Evolutionary conservation across 1,284 basidiomycete species (phyloP), one percentile per base, ranked within the genome.

Genomic region (Malassezia brasiliensis): DNA sequence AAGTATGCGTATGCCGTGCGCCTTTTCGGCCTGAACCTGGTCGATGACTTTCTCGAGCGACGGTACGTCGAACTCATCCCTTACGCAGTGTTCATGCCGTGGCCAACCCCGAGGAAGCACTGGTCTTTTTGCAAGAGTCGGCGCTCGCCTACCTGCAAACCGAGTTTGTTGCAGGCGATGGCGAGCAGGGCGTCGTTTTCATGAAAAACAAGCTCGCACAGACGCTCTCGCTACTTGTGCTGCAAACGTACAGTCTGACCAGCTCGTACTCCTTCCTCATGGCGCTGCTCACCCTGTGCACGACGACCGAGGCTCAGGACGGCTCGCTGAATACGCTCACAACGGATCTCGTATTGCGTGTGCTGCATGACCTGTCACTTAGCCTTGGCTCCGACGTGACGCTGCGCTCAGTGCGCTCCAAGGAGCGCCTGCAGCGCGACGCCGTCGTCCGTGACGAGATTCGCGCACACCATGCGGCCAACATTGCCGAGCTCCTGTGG

Each of bases 121-220:
- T 74, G 8, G 60, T 62, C 3, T 67, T 63, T 3, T 60, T 74
- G n/a, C 70, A 72, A 44, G 64, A 73, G 46, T 63, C 64, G 7
- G 63, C 66, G 8, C 55, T 74, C 46, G 51, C 59, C 25, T 70
- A 72, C 53, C 54, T 74, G 19, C 65, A 68, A 36, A 56, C 54
- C n/a, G 72, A 73, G 45, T 74, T 65, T 38, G 63, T 74, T 8
- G 48, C 50, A 12, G 67, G 67, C 7, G 38, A 59, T 0, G 72
- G 69, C 22, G 72, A 74, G 37, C 62, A 57, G 1, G 62, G 66
- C 5, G 53, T 66, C 0, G 41, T 60, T 0, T 74, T 86, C 77
- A 77, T 94, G 56, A 84, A 90, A 72, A 99, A 99, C 81, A 98
- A 98, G 77, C 88, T 96, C 75, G 89, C 90, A 15, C 91, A 96